A percentile compares a stretch with the other conserved stretches of the same genome.
Evolutionary conservation across 2,329 filamentous ascomycete species (phyloP).

Genomic region (Macrophomina tecta): DNA sequence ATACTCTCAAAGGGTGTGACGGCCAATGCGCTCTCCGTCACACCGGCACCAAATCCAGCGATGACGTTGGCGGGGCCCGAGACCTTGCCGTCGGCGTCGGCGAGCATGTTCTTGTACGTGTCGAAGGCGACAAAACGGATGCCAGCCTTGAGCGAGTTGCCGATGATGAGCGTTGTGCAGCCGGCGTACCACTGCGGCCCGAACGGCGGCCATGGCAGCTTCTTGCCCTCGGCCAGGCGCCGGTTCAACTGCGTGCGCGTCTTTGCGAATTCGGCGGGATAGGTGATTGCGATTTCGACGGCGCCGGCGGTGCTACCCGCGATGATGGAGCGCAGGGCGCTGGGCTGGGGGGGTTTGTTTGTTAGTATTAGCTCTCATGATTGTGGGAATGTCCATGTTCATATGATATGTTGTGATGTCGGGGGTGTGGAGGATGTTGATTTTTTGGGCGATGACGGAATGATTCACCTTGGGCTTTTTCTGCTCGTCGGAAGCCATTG

Average conservation of each 20-base stretch:
- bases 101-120: slow-evolving; percentile 83
- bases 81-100: slow-evolving; percentile 84
- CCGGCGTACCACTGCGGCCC: slow-evolving; percentile 96
- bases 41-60: slow-evolving; percentile 91
- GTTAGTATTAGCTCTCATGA: slow-evolving; percentile 1
- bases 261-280: slow-evolving; percentile 96
- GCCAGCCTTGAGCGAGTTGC: slow-evolving; percentile 94
- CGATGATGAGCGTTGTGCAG: slow-evolving; percentile 95
- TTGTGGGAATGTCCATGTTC: neutral
- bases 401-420: slow-evolving; percentile 6
- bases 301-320: slow-evolving; percentile 94
- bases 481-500: slow-evolving; percentile 28
- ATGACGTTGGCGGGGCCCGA: slow-evolving; percentile 90
- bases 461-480: slow-evolving; percentile 29
- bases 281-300: slow-evolving; percentile 94
- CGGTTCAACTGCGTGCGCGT: slow-evolving; percentile 93
- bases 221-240: slow-evolving; percentile 78
- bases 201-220: slow-evolving; percentile 93
- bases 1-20: slow-evolving; percentile 98
- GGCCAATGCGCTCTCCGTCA: slow-evolving; percentile 89
- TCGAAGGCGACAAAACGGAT: slow-evolving; percentile 98
- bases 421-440: neutral
- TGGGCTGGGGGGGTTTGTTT: slow-evolving; percentile 60
- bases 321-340: slow-evolving; percentile 84
- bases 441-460: slow-evolving; percentile 5